phyloP scores from a whole-genome alignment of 108 stramenopile genomes.

The Skeletonema costatum region DNA sequence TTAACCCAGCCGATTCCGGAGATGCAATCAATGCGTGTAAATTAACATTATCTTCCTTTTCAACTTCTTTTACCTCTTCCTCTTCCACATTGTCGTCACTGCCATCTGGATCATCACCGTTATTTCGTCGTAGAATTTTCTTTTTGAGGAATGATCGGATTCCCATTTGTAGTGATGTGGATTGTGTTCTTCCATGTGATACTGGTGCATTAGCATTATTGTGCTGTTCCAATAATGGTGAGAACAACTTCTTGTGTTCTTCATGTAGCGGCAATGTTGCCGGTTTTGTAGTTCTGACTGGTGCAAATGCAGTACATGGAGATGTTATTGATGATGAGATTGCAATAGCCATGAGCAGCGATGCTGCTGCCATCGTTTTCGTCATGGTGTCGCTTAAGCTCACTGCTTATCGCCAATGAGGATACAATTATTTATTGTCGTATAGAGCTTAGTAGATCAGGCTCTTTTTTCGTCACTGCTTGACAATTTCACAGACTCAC shows the following conservation, averaged over 20 bases:
- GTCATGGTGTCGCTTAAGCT: neutral
- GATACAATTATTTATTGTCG: too few relatives aligned
- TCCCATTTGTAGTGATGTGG: constrained; percentile 31
- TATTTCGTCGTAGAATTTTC: constrained; percentile 26
- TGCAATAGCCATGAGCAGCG: neutral
- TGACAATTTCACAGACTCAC: too few relatives aligned
- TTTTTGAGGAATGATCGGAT: constrained; percentile 40
- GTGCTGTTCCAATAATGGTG: neutral
- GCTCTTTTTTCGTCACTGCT: too few relatives aligned
- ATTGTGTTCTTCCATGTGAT: neutral
- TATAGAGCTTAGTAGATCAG: too few relatives aligned
- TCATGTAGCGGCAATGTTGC: neutral
- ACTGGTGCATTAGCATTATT: neutral
- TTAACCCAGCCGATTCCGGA: constrained; percentile 34
- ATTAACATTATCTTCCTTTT: constrained; percentile 8
- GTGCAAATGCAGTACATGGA: neutral
- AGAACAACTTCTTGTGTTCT: neutral
- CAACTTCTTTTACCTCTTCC: neutral
- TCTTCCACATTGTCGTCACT: constrained; percentile 2
- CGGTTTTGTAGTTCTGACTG: neutral
- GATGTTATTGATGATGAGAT: neutral
- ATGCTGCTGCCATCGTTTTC: neutral
- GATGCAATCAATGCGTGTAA: constrained; percentile 29
- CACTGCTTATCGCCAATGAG: too few relatives aligned
- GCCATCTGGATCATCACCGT: neutral